These are phyloP conservation scores for Athelia psychrophila DNA, from an alignment of 1,284 basidiomycete genomes.

Conservation along the genomic window DNA sequence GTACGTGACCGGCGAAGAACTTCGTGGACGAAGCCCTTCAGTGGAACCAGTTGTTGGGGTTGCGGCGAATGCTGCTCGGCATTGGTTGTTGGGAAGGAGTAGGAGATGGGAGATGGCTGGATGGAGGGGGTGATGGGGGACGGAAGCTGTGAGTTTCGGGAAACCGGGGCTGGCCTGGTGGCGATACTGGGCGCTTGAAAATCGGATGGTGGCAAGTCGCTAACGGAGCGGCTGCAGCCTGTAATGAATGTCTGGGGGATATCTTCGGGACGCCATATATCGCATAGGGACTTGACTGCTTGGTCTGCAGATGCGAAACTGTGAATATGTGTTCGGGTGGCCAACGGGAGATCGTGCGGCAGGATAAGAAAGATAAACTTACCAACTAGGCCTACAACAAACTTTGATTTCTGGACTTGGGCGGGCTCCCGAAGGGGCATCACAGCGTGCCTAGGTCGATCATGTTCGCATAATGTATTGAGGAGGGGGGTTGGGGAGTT, in stretches of 20 bases:
- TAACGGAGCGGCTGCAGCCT: slow-evolving; percentile 5
- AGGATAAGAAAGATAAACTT: slow-evolving; percentile 27
- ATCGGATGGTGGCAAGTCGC: no score
- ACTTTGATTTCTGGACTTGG: slow-evolving; percentile 54
- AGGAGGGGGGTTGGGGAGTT: slow-evolving; percentile 35
- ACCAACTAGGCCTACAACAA: slow-evolving; percentile 67
- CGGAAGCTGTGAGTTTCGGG: slow-evolving; percentile 43
- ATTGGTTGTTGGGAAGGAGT: slow-evolving; percentile 14
- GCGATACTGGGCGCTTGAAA: slow-evolving; percentile 7
- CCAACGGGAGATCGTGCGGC: slow-evolving; percentile 6
- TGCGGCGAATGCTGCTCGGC: slow-evolving; percentile 16
- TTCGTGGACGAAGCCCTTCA: slow-evolving; percentile 74
- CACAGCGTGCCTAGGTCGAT: slow-evolving; percentile 30
- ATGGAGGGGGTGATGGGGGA: slow-evolving; percentile 42
- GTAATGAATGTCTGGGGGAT: slow-evolving; percentile 61
- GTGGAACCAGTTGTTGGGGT: slow-evolving; percentile 40
- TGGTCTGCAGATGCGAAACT: slow-evolving; percentile 49
- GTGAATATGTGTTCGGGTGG: slow-evolving; percentile 19
- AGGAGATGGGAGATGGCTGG: slow-evolving; percentile 30
- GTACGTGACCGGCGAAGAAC: slow-evolving; percentile 74
- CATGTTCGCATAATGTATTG: slow-evolving; percentile 33
- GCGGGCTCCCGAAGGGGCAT: slow-evolving; percentile 29
- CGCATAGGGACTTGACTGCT: slow-evolving; percentile 68
- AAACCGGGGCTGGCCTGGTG: slow-evolving; percentile 16
- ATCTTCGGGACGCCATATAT: slow-evolving; percentile 73